phyloP scores from a whole-genome alignment of 768 basidiomycete genomes.

The Pholiota molesta region DNA sequence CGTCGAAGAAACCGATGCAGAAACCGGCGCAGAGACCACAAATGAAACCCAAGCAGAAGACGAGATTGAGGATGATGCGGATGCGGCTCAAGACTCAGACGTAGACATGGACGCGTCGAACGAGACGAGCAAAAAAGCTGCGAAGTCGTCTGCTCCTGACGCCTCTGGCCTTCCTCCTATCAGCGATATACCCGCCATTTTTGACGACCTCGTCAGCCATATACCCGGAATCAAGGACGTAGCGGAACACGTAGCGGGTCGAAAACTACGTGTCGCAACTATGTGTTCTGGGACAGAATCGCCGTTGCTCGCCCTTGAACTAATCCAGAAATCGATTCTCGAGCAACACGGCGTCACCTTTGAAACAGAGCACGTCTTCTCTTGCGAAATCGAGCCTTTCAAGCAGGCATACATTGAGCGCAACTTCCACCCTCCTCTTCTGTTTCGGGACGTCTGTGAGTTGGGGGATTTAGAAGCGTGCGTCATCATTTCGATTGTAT shows the following conservation, averaged over 20 bases:
- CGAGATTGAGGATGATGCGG: constrained; percentile 26
- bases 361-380: constrained; percentile 90
- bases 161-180: constrained; percentile 78
- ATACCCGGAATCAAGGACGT: constrained; percentile 69
- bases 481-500: constrained; percentile 29
- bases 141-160: constrained; percentile 51
- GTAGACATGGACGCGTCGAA: constrained; percentile 37
- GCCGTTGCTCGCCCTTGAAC: constrained; percentile 85
- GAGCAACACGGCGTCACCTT: constrained; percentile 67
- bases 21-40: constrained; percentile 29
- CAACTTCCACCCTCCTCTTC: constrained; percentile 89
- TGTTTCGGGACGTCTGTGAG: constrained; percentile 95
- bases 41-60: constrained; percentile 25
- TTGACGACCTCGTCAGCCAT: constrained; percentile 70
- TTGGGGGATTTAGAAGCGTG: constrained; percentile 80
- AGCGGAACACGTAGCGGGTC: constrained; percentile 67
- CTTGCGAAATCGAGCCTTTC: constrained; percentile 96
- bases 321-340: constrained; percentile 77
- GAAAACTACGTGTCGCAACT: constrained; percentile 90
- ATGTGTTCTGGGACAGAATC: constrained; percentile 99
- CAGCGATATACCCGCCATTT: constrained; percentile 69
- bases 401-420: constrained; percentile 98
- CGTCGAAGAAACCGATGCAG: constrained; percentile 25
- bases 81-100: constrained; percentile 34
- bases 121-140: constrained; percentile 31